Conservation (phyloP, 192 early-diverging fungal species). For the Backusella westeae region DNA sequence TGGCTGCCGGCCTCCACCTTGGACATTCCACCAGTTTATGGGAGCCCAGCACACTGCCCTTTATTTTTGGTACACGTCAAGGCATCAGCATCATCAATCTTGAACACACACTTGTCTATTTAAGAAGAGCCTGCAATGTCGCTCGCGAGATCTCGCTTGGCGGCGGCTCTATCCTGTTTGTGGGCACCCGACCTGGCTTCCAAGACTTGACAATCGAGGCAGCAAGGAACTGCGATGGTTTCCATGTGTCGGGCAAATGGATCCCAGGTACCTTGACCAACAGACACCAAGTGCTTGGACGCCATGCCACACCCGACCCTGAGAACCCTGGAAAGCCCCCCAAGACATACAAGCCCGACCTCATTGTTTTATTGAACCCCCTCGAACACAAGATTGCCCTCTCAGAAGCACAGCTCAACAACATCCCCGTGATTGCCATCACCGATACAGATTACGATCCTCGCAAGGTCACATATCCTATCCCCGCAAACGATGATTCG, state of each 20-base stretch:
- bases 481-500: slow-evolving; percentile 95
- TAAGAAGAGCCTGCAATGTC: slow-evolving; percentile 80
- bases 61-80: slow-evolving; percentile 84
- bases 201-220: slow-evolving; percentile 73
- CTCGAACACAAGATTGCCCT: slow-evolving; percentile 81
- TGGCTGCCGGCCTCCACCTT: slow-evolving; percentile 86
- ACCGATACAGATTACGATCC: slow-evolving; percentile 93
- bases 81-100: slow-evolving; percentile 94
- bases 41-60: slow-evolving; percentile 82
- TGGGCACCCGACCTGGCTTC: slow-evolving; percentile 73
- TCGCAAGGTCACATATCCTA: slow-evolving; percentile 79
- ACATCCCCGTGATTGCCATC: slow-evolving; percentile 88
- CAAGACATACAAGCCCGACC: slow-evolving; percentile 70
- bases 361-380: slow-evolving; percentile 82
- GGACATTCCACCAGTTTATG: slow-evolving; percentile 77
- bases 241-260: slow-evolving; percentile 81
- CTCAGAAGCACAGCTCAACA: slow-evolving; percentile 68
- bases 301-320: slow-evolving; percentile 48
- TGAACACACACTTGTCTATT: slow-evolving; percentile 82
- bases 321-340: slow-evolving; percentile 37
- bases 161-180: slow-evolving; percentile 85
- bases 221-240: slow-evolving; percentile 70
- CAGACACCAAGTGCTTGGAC: slow-evolving; percentile 63
- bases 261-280: slow-evolving; percentile 90
- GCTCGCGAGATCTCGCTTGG: slow-evolving; percentile 64